Base-by-base conservation (phyloP, 2,329 filamentous ascomycete genomes). In the Scedosporium dehoogii region DNA sequence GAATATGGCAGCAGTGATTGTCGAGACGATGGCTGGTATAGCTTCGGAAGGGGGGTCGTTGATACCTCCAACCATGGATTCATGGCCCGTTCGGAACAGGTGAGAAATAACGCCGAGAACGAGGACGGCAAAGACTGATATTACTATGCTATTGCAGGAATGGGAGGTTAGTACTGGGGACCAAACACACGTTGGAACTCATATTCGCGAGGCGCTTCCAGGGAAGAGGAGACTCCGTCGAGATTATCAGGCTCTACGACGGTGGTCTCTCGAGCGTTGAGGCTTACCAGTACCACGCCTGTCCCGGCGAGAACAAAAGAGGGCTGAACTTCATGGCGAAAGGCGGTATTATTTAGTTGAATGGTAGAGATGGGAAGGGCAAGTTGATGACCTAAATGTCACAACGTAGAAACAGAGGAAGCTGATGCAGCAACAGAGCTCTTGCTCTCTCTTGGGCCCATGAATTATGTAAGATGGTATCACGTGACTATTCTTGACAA, bases 1-100 rank as follows among this genome's bases (percentile, higher is more conserved):
- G 60, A 91, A 80, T 51, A 97, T 92, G 46, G 93, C 90, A 29
- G 86, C 86, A 70, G 96, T 96, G 61, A 97, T 87, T 25, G 92
- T 93, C 27, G 82, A 85, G 4, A 92, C 91, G 58, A 97, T 91
- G 41, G 86, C 89, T 65, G 81, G 81, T 63, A 89, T 89, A 70
- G 96, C 84, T 66, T 87, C 78, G 9, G 87, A 85, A 51, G 81
- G 78, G 4, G 88, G 90, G 67, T 87, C 84, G 1, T 89, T 84
- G 60, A 82, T 82, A 61, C 86, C 85, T 66, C 93, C 93, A 70
- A 92, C 87, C 74, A 97, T 85, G 67, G 88, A 87, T 74, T 94
- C 91, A 76, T 96, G 90, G 67, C 88, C 88, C 64, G 81, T 83
- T 70, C 86, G 85, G 79, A 91, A 97, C 66, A 97, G 83, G 62